Base-by-base conservation (phyloP, 352 stramenopile species). In the Phytopythium chamaehyphon region DNA sequence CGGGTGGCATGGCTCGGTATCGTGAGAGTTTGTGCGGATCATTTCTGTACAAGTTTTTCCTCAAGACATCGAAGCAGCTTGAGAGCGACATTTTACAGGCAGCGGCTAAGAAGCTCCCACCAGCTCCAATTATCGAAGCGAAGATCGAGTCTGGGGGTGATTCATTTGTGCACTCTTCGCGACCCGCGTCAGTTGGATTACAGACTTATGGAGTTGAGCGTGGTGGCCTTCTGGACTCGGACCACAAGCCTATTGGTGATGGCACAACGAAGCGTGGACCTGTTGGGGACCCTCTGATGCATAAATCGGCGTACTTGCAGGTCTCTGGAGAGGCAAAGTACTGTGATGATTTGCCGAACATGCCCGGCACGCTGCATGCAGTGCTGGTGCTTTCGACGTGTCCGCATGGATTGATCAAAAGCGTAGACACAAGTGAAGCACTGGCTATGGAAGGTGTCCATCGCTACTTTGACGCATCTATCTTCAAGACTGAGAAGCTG, bases 1-100 rank as follows among this genome's bases (percentile, higher is more conserved):
- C 91, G 2, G 95, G 96, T 55, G 96, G 96, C 11, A 97, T 98
- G 81, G 79, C 91, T 6, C 85, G 96, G 44, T 99, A 98, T 66
- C 78, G 96, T n/a, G 84, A 96, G 57, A 95, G 91, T 33, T 67
- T 99, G 51, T 95, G 90, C 24, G 81, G 80, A 21, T 98, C 90
- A 6, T 99, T 98, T 55, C 66, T 98, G 35, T 92, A 97, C 73
- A 98, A 98, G 62, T 97, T 98, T 56, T 98, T 90, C 47, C 58
- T 98, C 39, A 64, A 78, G 24, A 87, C 73, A 10, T 78, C 71
- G 2, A 23, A 44, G 3, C 46, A 52, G 28, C 47, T 53, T 12
- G 19, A 44, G 10, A 16, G 3, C 5, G 47, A 53, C 22, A 36
- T 36, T 5, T 8, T 16, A 3, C 31, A 46, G 14, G n/a, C 47